Evolutionary conservation across 768 basidiomycete genomes (phyloP).

Genomic region (Podaxis carcinomalis): DNA sequence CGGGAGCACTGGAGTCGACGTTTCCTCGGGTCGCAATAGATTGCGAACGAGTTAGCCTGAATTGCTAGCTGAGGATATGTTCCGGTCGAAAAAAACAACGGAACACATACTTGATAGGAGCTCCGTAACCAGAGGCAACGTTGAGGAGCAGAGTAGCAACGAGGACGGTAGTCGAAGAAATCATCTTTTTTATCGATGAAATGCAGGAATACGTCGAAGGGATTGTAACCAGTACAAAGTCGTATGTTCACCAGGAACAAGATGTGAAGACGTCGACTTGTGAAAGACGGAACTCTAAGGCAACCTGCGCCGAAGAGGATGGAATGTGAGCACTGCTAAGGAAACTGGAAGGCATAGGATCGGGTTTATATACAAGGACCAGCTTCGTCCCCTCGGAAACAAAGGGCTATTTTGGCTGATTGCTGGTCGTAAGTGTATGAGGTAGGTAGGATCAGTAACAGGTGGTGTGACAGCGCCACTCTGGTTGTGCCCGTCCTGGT

Average conservation of each 20-base stretch:
- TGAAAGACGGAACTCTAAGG: slow-evolving; percentile 36
- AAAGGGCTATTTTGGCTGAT: background rate
- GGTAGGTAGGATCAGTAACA: background rate
- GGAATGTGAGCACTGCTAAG: slow-evolving; percentile 41
- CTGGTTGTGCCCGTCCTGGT: background rate
- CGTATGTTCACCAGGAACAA: slow-evolving; percentile 22
- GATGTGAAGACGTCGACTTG: slow-evolving; percentile 32
- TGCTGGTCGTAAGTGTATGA: slow-evolving; percentile 6
- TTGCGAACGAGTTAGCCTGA: slow-evolving; percentile 24
- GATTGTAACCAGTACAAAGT: slow-evolving; percentile 22
- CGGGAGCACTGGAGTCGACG: slow-evolving; percentile 18
- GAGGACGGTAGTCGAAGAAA: slow-evolving; percentile 32
- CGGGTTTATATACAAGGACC: slow-evolving; percentile 29
- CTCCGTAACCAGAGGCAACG: slow-evolving; percentile 30
- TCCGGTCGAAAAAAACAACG: background rate
- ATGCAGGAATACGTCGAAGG: slow-evolving; percentile 17
- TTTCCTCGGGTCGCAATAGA: slow-evolving; percentile 23
- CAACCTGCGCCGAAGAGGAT: slow-evolving; percentile 41
- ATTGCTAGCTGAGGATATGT: background rate
- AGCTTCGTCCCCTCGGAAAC: background rate
- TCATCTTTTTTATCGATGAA: slow-evolving; percentile 31
- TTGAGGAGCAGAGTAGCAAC: slow-evolving; percentile 35
- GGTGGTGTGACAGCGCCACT: background rate
- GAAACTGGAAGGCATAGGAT: slow-evolving; percentile 19
- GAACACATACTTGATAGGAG: slow-evolving; percentile 32